Evolutionary conservation across 1,284 basidiomycete genomes (phyloP).

Genomic region (Ustilago vetiveriae): DNA sequence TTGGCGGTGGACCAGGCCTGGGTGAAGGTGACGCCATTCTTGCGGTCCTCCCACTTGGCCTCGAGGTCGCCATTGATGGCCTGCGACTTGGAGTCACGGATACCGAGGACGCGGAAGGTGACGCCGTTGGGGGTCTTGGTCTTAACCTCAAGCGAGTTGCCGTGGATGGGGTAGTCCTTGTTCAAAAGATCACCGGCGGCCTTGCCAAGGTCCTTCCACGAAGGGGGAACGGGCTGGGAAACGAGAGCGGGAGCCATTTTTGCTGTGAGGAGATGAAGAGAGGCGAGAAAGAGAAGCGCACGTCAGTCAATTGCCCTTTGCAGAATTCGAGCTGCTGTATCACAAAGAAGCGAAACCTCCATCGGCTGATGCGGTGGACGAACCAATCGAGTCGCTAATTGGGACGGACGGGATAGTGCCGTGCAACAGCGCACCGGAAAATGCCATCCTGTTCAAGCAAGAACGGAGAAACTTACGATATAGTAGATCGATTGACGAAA

Average conservation of each 20-base stretch:
- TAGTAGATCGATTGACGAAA: slow-evolving; percentile 17
- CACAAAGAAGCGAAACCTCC: too few relatives aligned
- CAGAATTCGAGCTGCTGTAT: too few relatives aligned
- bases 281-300: neutral
- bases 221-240: slow-evolving; percentile 64
- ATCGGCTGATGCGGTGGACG: too few relatives aligned
- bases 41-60: slow-evolving; percentile 66
- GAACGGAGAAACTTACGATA: slow-evolving; percentile 15
- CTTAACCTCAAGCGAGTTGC: slow-evolving; percentile 77
- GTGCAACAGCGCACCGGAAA: too few relatives aligned
- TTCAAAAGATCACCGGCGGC: slow-evolving; percentile 92
- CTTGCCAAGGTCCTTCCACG: slow-evolving; percentile 70
- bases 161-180: slow-evolving; percentile 91
- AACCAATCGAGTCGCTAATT: too few relatives aligned
- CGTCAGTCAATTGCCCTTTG: too few relatives aligned
- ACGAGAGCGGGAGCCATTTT: slow-evolving; percentile 32
- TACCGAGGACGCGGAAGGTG: slow-evolving; percentile 68
- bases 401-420: too few relatives aligned
- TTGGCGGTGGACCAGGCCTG: slow-evolving; percentile 86
- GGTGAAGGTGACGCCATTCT: slow-evolving; percentile 65
- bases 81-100: slow-evolving; percentile 65
- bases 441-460: too few relatives aligned
- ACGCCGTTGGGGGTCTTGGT: slow-evolving; percentile 81
- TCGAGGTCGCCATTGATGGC: slow-evolving; percentile 67
- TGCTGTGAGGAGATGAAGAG: slow-evolving; percentile 8